Conservation (phyloP, 345 rosid species). For the Corymbia maculata region DNA sequence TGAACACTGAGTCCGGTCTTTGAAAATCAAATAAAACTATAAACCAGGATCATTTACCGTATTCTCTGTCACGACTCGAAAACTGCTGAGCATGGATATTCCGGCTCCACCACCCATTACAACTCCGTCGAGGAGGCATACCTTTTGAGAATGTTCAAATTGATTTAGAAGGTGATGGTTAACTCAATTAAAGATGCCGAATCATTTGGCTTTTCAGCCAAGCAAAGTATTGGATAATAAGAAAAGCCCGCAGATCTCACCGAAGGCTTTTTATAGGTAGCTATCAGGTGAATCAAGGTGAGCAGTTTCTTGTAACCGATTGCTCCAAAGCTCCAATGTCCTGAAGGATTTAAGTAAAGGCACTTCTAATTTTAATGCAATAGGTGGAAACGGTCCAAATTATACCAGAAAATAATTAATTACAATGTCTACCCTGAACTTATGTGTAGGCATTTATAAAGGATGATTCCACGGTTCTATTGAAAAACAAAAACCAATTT, state of each 20-base stretch:
- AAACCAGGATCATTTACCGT: background rate
- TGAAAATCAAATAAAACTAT: background rate
- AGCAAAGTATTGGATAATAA: background rate
- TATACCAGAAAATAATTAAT: background rate
- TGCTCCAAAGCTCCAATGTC: slow-evolving; percentile 14
- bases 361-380: background rate
- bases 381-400: background rate
- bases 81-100: background rate
- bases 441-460: background rate
- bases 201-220: background rate
- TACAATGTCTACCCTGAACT: background rate
- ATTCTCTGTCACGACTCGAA: background rate
- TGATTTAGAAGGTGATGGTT: background rate
- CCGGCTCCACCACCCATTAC: slow-evolving; percentile 10
- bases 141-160: background rate
- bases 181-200: background rate
- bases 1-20: background rate
- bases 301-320: background rate
- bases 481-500: background rate
- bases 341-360: background rate
- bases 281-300: background rate
- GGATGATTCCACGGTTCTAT: background rate
- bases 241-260: background rate
- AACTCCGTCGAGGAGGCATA: background rate
- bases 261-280: slow-evolving; percentile 6